Base-by-base conservation (phyloP, 306 rosid species). In the Pterocarpus macrocarpus region DNA sequence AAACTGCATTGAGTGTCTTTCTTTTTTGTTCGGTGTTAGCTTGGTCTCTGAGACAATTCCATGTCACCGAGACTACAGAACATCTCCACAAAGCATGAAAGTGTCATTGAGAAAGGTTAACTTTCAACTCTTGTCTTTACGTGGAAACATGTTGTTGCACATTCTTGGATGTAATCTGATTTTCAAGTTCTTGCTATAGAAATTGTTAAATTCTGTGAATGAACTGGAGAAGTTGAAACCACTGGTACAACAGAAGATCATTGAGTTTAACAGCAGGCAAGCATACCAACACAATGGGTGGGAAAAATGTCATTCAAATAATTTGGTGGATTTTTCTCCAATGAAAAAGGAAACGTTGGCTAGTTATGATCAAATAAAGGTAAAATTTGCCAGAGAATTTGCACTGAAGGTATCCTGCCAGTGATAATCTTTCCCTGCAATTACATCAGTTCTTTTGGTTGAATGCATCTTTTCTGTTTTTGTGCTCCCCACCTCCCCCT, bases 11-110 rank as follows among this genome's bases (percentile, higher is more conserved):
- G 35, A 61, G 61, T 39, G 35, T 52, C 30, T 30, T 62, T 78
- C 67, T 55, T 69, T 78, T 76, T 78, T 85, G 63, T 80, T 79
- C 76, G 79, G 66, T 66, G 61, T 73, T 81, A 94, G 98, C 82
- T 88, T 91, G 94, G 92, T 87, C 77, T 75, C 90, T 1, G 98
- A 94, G 90, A 94, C 97, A 59, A 90, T 94, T 85, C 97, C 98
- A n/a, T 49, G 76, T 69, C 98, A 94, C 77, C 84, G 85, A 68
- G 93, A 91, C 69, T 91, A 90, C 72, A 85, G 76, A 59, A 72
- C 83, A 68, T 82, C 92, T 82, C 86, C 77, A 77, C 86, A 82
- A 80, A 82, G 83, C 81, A 82, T 88, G 69, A 89, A 90, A 81
- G 84, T 35, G 76, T 59, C 78, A 76, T 80, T 91, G 82, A 91